Evolutionary conservation across 306 rosid species (phyloP).

Genomic region (Carpinus fangiana): DNA sequence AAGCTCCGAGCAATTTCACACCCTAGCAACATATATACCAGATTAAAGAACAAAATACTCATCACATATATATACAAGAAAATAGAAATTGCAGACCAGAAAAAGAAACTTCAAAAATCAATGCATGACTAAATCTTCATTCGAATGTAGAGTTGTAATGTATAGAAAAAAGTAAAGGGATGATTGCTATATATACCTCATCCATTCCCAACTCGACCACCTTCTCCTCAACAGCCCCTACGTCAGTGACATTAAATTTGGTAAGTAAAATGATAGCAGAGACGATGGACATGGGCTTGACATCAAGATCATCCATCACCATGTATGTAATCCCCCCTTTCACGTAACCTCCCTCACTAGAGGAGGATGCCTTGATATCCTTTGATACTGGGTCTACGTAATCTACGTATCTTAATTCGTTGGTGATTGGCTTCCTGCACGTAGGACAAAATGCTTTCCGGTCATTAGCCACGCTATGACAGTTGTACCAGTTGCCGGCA

Average conservation of each 20-base stretch:
- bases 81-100: no score
- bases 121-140: no score
- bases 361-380: not conserved
- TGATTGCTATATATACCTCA: conserved; percentile 19
- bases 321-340: conserved; percentile 32
- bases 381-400: not conserved
- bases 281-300: conserved; percentile 31
- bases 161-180: not conserved
- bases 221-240: conserved; percentile 28
- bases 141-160: no score
- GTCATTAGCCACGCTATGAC: no score
- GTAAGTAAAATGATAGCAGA: conserved; percentile 6
- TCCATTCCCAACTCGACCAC: conserved; percentile 20
- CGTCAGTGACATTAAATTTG: conserved; percentile 23
- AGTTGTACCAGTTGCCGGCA: no score
- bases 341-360: conserved; percentile 21
- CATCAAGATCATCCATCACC: conserved; percentile 41
- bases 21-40: not conserved
- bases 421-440: no score
- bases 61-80: no score
- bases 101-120: no score
- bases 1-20: conserved; percentile 17
- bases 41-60: not conserved
- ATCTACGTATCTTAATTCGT: not conserved
- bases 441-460: no score